Evolutionary conservation across 768 basidiomycete genomes (phyloP), one percentile per base, ranked within the genome.

Genomic region (Mycena belliarum): DNA sequence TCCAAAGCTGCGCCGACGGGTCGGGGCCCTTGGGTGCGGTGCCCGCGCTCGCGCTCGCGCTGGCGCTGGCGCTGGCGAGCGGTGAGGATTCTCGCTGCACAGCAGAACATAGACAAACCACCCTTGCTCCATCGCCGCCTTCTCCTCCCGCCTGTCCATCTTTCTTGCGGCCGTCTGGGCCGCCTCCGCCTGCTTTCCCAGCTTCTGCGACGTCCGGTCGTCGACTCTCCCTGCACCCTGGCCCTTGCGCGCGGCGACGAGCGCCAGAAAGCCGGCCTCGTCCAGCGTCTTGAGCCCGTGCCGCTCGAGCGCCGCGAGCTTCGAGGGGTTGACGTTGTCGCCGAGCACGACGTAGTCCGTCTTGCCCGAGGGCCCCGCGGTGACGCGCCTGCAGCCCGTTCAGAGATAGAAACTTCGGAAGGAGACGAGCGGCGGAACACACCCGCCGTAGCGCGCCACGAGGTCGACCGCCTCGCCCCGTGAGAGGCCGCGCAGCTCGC

Each of bases 401-500:
- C 15, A 29, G 54, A 29, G n/a, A n/a, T n/a, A n/a, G n/a, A 32
- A 32, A 32, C 12, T 10, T 18, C 2, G 35, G n/a, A 11, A 28
- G 37, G 37, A 20, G 16, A 32, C 6, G 6, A 14, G 20, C 29
- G 29, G 12, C 20, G 51, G 23, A 18, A 78, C 91, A 59, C 48
- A 94, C 95, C 87, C 95, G 65, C 94, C 94, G 68, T 86, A 94
- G 6, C 95, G 91, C 71, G 98, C 98, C 0, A 89, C 96, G 7
- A 96, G 71, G 65, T 96, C 94, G 25, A 78, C 69, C 1, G 92
- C 88, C 64, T 97, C 95, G 2, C 98, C 93, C 33, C 97, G 81
- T 1, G 92, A 86, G 63, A 98, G 85, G 57, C 88, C 89, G 45
- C 81, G 83, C 45, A 98, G 73, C 65, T 99, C 96, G 16, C 95